Evolutionary conservation across 768 basidiomycete genomes (phyloP), one percentile per base, ranked within the genome.

Genomic region (Xerocomus potaroensis): DNA sequence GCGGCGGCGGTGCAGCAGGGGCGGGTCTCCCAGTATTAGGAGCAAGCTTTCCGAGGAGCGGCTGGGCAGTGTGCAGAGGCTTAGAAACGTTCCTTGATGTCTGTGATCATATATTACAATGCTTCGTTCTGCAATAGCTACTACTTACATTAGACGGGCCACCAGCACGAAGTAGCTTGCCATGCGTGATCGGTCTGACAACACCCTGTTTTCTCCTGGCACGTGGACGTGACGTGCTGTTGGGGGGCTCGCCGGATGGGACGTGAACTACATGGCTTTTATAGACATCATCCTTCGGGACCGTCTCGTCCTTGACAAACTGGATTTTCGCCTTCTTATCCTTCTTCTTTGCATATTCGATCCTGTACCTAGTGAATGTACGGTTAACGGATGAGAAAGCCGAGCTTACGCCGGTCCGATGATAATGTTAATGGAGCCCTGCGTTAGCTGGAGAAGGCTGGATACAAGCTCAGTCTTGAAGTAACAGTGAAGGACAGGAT

Each of bases 391-490:
- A 35, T 10, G 18, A 41, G 9, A n/a, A 56, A 22, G 14, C 15
- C 30, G 45, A 19, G 70, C 91, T 57, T 62, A 95, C 93, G 76
- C 77, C 15, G 93, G 86, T 0, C 78, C 79, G 53, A 97, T 80
- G 40, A 79, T 63, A 30, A 98, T 69, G 52, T 71, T 82, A 44
- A 91, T 79, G 50, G 79, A 81, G 1, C 82, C 87, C 57, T 84
- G 83, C 0, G 91, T 93, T 40, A 91, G 68, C 43, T 84, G 84
- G 47, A 94, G 70, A 27, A 99, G 77, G 57, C 86, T 83, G 15
- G 91, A 79, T 14, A 83, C 75, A 43, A 99, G 74, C 62, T 99
- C 96, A 0, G 96, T 98, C 78, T 99, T 99, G 80, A 98, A 94
- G 53, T 83, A 75, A 56, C 89, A 93, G 52, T 81, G 86, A 61